Percentiles rank a stretch among this genome's conserved stretches.
Conservation (phyloP, 1,139 yeast genomes). For the Ogataea hybrid region DNA sequence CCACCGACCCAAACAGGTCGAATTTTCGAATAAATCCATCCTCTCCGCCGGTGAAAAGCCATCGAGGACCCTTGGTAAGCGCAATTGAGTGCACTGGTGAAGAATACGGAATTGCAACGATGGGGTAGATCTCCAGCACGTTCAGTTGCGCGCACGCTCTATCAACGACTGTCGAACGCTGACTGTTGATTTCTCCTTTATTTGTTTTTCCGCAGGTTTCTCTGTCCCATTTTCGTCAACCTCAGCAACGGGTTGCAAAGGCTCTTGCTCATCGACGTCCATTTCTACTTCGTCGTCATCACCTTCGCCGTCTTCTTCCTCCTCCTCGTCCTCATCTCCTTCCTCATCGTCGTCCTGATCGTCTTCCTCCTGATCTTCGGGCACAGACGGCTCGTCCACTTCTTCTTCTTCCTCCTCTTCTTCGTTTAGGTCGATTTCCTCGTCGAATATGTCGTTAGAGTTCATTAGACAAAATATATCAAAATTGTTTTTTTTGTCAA, state of each 20-base stretch:
- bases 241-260: not conserved
- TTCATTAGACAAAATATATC: constrained; percentile 15
- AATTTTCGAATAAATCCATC: constrained; percentile 92
- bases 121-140: constrained; percentile 54
- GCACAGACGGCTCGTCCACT: constrained; percentile 20
- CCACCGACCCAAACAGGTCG: constrained; percentile 81
- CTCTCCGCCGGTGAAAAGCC: constrained; percentile 93
- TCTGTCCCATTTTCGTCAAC: constrained; percentile 15
- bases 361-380: constrained; percentile 26
- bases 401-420: no score
- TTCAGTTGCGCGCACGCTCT: constrained; percentile 16
- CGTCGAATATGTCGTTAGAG: constrained; percentile 26
- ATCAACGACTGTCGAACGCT: constrained; percentile 16
- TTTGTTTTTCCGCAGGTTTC: not conserved
- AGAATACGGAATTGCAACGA: constrained; percentile 71
- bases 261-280: constrained; percentile 18
- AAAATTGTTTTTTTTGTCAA: not conserved
- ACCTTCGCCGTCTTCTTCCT: constrained; percentile 34
- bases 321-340: constrained; percentile 30
- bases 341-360: constrained; percentile 27
- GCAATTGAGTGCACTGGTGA: constrained; percentile 74
- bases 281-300: constrained; percentile 24
- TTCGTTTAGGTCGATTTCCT: constrained; percentile 25
- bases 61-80: constrained; percentile 77
- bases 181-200: not conserved